Base-by-base conservation (phyloP, 106 monocot genomes). In the Iris macrosiphon region DNA sequence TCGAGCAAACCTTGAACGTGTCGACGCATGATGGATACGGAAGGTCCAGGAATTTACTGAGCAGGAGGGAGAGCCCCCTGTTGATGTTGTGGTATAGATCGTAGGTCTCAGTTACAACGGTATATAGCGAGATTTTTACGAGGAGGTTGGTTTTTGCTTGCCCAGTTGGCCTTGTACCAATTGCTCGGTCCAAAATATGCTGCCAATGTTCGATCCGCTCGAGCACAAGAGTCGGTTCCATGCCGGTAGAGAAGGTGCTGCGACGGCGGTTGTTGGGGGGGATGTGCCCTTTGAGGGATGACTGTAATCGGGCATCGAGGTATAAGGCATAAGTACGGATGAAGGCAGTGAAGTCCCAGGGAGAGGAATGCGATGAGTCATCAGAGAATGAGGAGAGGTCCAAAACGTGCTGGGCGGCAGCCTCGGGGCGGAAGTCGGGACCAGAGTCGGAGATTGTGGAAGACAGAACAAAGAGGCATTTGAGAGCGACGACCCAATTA, bases 401-500 rank as follows among this genome's bases (percentile, higher is more conserved):
- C 26, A 88, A 57, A n/a, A 82, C 66, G 18, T 59, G 72, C 31
- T 9, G 44, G 15, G 54, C 17, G 61, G 73, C 37, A 1, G 62
- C 79, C 39, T 79, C 83, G 11, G 48, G 65, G 26, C 55, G 41
- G 70, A 88, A 83, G 55, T 66, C 39, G 27, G 76, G 55, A 33
- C 62, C 70, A 16, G 59, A 70, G 3, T 74, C 62, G 12, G 44
- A 32, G 37, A 78, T 63, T 1, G 55, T 50, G 39, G 55, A 39
- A 62, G 52, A 63, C 37, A 63, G 49, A 48, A 88, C 48, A 32
- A 25, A 33, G 21, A 83, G 79, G 73, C 66, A 70, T 49, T 88
- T 88, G 41, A 88, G 69, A 45, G 88, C 88, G 44, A 88, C 83
- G 19, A 83, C 44, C 82, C 82, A 88, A 45, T 49, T 67, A 17